Conservation (phyloP, 2,329 filamentous ascomycete species). For the Huntiella bhutanensis region DNA sequence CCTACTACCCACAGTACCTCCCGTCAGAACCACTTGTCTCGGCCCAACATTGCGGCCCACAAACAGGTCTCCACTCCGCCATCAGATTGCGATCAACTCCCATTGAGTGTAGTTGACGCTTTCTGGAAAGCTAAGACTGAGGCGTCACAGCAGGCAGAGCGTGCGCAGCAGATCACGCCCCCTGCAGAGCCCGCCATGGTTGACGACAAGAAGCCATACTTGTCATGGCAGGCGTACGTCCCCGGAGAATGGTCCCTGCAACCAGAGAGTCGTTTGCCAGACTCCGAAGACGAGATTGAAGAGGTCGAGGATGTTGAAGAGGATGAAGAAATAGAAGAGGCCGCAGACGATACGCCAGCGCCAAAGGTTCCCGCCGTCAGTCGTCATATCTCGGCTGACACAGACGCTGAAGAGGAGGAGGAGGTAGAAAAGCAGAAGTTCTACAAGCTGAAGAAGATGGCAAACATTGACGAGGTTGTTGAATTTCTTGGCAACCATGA, state of each 20-base stretch:
- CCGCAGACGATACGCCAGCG: constrained; percentile 13
- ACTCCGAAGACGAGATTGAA: constrained; percentile 14
- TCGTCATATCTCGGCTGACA: constrained; percentile 12
- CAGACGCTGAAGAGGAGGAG: constrained; percentile 12
- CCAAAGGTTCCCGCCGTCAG: constrained; percentile 2
- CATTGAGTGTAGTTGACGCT: constrained; percentile 2
- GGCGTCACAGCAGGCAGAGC: constrained; percentile 12
- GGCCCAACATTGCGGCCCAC: too few relatives aligned
- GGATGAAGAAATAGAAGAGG: constrained; percentile 15
- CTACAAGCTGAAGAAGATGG: constrained; percentile 5
- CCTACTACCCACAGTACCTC: too few relatives aligned
- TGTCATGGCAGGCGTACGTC: constrained; percentile 23
- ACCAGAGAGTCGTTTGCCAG: constrained; percentile 18
- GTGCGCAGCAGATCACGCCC: neutral
- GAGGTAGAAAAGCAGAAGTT: constrained; percentile 2
- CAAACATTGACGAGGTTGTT: constrained; percentile 7
- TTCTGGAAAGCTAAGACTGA: constrained; percentile 12
- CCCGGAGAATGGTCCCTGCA: constrained; percentile 22
- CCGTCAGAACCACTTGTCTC: too few relatives aligned
- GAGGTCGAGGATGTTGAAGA: constrained; percentile 15
- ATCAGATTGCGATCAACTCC: constrained; percentile 1
- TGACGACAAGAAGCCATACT: constrained; percentile 16
- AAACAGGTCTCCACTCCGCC: neutral
- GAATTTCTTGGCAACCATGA: constrained; percentile 27
- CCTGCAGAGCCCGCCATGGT: neutral